Base-by-base conservation (phyloP, 1,284 basidiomycete genomes). In the Microbotryum saponariae region DNA sequence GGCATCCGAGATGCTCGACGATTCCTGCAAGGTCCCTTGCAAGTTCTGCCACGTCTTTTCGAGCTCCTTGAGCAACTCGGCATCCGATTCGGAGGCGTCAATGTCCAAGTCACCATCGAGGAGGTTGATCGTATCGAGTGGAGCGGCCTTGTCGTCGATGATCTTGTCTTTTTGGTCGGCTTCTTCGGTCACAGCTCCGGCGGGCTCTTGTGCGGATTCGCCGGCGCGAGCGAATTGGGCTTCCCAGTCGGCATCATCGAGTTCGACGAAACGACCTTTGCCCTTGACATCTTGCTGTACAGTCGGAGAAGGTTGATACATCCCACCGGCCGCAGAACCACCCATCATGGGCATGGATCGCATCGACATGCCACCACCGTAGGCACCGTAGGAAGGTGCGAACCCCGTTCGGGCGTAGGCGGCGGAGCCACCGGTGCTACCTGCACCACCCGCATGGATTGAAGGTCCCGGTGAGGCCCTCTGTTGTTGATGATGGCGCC, bases 201-300 rank as follows among this genome's bases (percentile, higher is more conserved):
- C 20, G 48, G 42, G n/a, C 37, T 46, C 27, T 56, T 44, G 16
- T 0, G 51, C 79, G 5, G 80, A 73, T 42, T 79, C 79, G 83
- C 89, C 87, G 47, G 88, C 76, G 70, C 89, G 85, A 62, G 87
- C 88, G 71, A 92, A 90, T 74, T 93, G 86, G 9, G 85, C 83
- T 74, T 94, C 92, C 91, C 91, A 94, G 5, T 69, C 65, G 44
- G 69, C 62, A 18, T 74, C 73, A 52, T 63, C 65, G 25, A 74
- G 66, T 57, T 74, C 73, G 55, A 74, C 70, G 25, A 74, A 67
- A 20, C 70, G 63, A 6, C 60, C 65, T 48, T 71, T 72, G 42
- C 69, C 68, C 44, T 57, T 45, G 20, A 42, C 7, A 27, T 63
- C 58, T 16, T 46, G 58, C 54, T 54, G 56, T 18, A 53, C 9